Conservation (phyloP, 495 filamentous ascomycete genomes). For the Neurospora sp. region DNA sequence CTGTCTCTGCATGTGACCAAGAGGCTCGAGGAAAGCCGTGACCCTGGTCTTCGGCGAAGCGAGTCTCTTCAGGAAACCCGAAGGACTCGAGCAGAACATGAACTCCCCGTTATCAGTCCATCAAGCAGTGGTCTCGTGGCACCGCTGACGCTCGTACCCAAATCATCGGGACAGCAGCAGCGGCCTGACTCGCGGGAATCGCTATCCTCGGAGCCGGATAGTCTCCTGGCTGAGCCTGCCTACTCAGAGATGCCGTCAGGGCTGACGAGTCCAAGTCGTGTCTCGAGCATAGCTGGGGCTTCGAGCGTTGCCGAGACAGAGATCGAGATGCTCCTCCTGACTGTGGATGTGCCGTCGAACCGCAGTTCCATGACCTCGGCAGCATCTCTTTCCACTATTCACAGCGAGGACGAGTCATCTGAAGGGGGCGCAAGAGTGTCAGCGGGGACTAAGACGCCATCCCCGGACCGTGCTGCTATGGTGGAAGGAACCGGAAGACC, state of each 20-base stretch:
- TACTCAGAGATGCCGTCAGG: slow-evolving; percentile 5
- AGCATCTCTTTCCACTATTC: slow-evolving; percentile 27
- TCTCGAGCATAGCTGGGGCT: slow-evolving; percentile 8
- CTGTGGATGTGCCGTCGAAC: slow-evolving; percentile 12
- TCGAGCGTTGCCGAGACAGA: not conserved
- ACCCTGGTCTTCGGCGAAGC: not conserved
- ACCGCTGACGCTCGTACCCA: not conserved
- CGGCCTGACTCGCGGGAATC: slow-evolving; percentile 25
- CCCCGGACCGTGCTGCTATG: not conserved
- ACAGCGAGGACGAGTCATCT: slow-evolving; percentile 33
- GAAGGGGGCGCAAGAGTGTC: slow-evolving; percentile 7
- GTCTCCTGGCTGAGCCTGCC: slow-evolving; percentile 13
- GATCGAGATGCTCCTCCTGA: not conserved
- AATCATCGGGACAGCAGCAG: slow-evolving; percentile 1
- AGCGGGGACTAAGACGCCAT: not conserved
- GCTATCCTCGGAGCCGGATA: slow-evolving; percentile 26
- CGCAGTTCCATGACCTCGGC: slow-evolving; percentile 29
- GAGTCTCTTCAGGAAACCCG: not conserved
- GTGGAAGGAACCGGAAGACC: not conserved
- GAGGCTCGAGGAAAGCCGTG: not conserved
- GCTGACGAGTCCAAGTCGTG: slow-evolving; percentile 18
- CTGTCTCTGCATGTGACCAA: not conserved
- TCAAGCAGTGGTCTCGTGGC: not conserved
- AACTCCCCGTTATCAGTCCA: not conserved
- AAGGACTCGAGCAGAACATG: not conserved